phyloP scores from a whole-genome alignment of 2,329 filamentous ascomycete genomes.

The Massarina eburnea region DNA sequence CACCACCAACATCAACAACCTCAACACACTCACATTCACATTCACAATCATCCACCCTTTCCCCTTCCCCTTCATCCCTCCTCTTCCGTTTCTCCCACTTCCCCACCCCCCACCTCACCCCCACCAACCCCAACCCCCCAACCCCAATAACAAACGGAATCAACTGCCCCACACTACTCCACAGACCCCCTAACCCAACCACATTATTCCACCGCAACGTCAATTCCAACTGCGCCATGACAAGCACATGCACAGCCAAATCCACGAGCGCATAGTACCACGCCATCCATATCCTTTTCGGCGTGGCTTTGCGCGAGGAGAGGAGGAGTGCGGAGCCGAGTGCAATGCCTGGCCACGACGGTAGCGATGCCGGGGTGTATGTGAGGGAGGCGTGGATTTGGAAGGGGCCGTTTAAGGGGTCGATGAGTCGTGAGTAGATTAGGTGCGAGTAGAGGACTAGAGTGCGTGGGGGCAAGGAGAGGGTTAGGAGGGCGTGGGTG shows the following conservation, averaged over 20 bases:
- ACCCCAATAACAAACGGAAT: slow-evolving; percentile 17
- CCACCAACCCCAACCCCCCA: slow-evolving; percentile 7
- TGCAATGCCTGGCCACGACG: neutral
- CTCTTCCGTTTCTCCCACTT: slow-evolving; percentile 2
- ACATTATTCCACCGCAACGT: slow-evolving; percentile 16
- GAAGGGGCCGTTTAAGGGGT: neutral
- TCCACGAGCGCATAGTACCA: slow-evolving; percentile 1
- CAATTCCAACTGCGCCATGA: slow-evolving; percentile 14
- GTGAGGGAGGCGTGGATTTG: neutral
- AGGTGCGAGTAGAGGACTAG: neutral
- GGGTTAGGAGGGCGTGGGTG: too few relatives aligned
- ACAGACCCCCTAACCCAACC: slow-evolving; percentile 4
- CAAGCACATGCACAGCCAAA: slow-evolving; percentile 8
- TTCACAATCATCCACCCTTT: too few relatives aligned
- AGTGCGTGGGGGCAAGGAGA: too few relatives aligned
- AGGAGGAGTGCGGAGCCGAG: neutral
- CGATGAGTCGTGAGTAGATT: neutral
- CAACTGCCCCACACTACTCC: slow-evolving; percentile 15
- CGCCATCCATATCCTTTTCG: neutral
- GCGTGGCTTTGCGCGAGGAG: neutral
- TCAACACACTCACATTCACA: too few relatives aligned
- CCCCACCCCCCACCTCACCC: slow-evolving; percentile 1
- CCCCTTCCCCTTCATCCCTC: neutral
- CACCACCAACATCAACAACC: too few relatives aligned
- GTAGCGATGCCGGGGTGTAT: neutral